These are phyloP conservation scores for Flaveria trinervia DNA, from an alignment of 129 eudicot genomes.

Conservation along the genomic window DNA sequence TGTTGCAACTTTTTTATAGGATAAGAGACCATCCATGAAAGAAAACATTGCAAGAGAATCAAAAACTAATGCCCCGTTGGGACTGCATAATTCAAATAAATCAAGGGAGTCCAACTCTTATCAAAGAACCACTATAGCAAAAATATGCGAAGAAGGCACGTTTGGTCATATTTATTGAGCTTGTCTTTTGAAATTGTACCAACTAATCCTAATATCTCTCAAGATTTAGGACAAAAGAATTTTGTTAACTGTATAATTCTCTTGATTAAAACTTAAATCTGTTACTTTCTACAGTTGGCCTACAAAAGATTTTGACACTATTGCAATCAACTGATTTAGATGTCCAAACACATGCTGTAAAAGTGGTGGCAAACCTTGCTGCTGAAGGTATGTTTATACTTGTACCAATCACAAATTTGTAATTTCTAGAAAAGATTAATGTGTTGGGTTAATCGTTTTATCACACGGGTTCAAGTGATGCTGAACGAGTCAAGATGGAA, in stretches of 20 bases:
- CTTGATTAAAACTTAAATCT: not conserved
- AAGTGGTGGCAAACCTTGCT: constrained; percentile 97
- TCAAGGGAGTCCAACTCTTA: constrained; percentile 61
- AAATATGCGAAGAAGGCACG: constrained; percentile 97
- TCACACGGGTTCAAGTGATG: no score
- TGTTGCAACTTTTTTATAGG: constrained; percentile 45
- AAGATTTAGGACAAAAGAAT: constrained; percentile 4
- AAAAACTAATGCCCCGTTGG: constrained; percentile 48
- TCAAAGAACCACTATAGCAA: constrained; percentile 78
- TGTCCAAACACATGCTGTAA: constrained; percentile 90
- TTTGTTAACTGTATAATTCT: constrained; percentile 6
- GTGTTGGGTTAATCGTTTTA: no score
- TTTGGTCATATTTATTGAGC: constrained; percentile 9
- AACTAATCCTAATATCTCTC: constrained; percentile 1
- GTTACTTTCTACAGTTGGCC: constrained; percentile 68
- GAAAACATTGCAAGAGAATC: constrained; percentile 55
- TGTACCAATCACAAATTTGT: constrained; percentile 11
- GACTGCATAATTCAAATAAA: constrained; percentile 50
- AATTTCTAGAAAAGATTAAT: not conserved
- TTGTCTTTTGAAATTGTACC: constrained; percentile 3
- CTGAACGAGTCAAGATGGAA: no score
- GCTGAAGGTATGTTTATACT: constrained; percentile 73
- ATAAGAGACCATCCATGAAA: constrained; percentile 67
- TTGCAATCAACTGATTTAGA: constrained; percentile 78
- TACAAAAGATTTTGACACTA: constrained; percentile 77